Conservation (phyloP, 2,329 filamentous ascomycete species). For the Phyllosticta citribraziliensis region DNA sequence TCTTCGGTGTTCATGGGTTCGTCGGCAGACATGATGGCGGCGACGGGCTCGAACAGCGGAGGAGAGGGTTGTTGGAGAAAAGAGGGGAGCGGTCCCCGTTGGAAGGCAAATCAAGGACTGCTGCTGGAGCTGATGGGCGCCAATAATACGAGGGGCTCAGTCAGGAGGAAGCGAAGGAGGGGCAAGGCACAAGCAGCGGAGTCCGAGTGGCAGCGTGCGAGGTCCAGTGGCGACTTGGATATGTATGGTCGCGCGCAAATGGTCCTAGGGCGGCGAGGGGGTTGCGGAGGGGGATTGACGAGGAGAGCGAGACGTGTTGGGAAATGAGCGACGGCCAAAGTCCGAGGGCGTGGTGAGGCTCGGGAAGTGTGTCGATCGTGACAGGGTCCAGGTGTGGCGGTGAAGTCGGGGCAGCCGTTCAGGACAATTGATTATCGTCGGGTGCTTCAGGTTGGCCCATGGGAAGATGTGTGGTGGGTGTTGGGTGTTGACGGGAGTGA, state of each 20-base stretch:
- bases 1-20: conserved; percentile 27
- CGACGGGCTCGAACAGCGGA: background rate
- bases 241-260: background rate
- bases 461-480: background rate
- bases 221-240: background rate
- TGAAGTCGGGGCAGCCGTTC: conserved; percentile 1
- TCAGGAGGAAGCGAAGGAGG: background rate
- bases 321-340: background rate
- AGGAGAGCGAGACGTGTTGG: background rate
- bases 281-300: background rate
- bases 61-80: background rate
- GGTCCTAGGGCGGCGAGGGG: background rate
- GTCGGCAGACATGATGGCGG: conserved; percentile 26
- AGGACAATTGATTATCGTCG: too few species aligned
- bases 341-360: conserved; percentile 1
- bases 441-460: too few species aligned
- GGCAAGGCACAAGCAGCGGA: background rate
- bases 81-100: background rate
- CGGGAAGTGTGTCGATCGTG: conserved; percentile 9
- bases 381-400: conserved; percentile 9
- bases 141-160: background rate
- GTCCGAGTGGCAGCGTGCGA: background rate
- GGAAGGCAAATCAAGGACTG: background rate
- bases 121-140: background rate
- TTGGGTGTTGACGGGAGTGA: background rate